Conservation (phyloP, 345 rosid genomes). For the Dimocarpus longan region DNA sequence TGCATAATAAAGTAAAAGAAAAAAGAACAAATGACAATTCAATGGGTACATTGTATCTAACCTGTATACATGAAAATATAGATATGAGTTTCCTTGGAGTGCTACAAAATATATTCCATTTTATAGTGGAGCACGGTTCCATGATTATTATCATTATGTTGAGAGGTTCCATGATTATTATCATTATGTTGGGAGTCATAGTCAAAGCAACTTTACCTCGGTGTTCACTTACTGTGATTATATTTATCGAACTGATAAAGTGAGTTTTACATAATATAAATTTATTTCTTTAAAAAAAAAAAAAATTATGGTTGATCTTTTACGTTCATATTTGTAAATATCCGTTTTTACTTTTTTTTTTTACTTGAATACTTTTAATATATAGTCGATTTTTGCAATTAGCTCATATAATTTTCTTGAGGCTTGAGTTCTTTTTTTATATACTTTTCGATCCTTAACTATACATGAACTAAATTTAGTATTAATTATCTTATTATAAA, state of each 20-base stretch:
- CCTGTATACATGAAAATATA: conserved; percentile 20
- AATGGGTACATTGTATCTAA: too few species aligned
- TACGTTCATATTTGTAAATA: too few species aligned
- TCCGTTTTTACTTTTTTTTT: too few species aligned
- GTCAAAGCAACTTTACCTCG: conserved; percentile 93
- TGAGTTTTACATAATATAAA: conserved; percentile 1
- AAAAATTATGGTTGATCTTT: too few species aligned
- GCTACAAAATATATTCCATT: conserved; percentile 82
- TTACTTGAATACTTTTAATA: too few species aligned
- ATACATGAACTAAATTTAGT: background rate
- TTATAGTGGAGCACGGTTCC: conserved; percentile 92
- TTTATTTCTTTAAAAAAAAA: too few species aligned
- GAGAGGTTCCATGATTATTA: conserved; percentile 94
- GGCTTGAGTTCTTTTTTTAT: too few species aligned
- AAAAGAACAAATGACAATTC: too few species aligned
- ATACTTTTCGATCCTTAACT: too few species aligned
- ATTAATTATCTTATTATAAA: background rate
- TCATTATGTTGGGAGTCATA: conserved; percentile 88
- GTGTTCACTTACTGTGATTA: conserved; percentile 92
- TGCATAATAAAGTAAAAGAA: too few species aligned
- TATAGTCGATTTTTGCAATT: too few species aligned
- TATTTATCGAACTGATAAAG: conserved; percentile 91
- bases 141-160: conserved; percentile 93
- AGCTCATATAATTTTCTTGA: too few species aligned
- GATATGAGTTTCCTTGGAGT: conserved; percentile 86